Evolutionary conservation across 1,284 basidiomycete species (phyloP).

Genomic region (Kwoniella shivajii): DNA sequence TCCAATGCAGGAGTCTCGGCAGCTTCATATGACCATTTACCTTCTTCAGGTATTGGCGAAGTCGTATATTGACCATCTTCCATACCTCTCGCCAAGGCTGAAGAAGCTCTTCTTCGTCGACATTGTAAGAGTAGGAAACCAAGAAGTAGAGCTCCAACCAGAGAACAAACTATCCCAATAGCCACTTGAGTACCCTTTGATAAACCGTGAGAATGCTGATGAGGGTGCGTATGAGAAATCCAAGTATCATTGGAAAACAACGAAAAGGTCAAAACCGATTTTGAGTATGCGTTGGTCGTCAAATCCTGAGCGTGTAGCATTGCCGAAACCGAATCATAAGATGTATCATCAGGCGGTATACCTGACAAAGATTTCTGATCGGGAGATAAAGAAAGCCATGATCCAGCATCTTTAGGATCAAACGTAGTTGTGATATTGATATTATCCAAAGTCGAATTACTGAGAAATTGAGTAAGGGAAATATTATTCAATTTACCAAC

Average conservation of each 20-base stretch:
- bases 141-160: conserved; percentile 63
- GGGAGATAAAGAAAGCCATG: conserved; percentile 63
- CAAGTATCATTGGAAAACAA: conserved; percentile 56
- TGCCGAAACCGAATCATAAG: conserved; percentile 32
- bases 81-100: conserved; percentile 21
- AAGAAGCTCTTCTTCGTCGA: conserved; percentile 62
- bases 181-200: conserved; percentile 59
- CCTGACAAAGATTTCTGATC: conserved; percentile 58
- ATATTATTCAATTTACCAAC: conserved; percentile 59
- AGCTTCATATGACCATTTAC: conserved; percentile 19
- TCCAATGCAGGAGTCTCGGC: conserved; percentile 32
- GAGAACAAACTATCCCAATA: conserved; percentile 64
- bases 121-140: conserved; percentile 61
- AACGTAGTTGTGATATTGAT: conserved; percentile 17
- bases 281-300: conserved; percentile 69
- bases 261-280: conserved; percentile 62
- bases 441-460: conserved; percentile 46
- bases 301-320: conserved; percentile 27
- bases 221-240: conserved; percentile 26
- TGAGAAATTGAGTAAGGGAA: conserved; percentile 60
- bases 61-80: conserved; percentile 32
- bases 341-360: conserved; percentile 26
- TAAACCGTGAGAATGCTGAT: conserved; percentile 42
- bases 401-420: conserved; percentile 26
- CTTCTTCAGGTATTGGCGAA: neutral